phyloP scores from a whole-genome alignment of 306 rosid species.

The Trifolium dubium region DNA sequence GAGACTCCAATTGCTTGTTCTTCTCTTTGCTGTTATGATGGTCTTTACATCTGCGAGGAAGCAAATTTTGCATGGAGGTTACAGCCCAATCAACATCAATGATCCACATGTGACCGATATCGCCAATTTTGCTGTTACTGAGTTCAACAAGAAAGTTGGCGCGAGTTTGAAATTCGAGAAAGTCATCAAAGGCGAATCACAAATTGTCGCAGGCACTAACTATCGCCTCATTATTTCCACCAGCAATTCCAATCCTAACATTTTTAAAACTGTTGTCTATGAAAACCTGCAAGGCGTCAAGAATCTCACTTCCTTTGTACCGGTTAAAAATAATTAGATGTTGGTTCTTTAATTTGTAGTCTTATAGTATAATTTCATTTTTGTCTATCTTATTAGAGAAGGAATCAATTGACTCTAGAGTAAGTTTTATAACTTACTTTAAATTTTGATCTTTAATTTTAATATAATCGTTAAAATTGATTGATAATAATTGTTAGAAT shows the following conservation, averaged over 20 bases:
- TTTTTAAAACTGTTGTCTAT: background rate
- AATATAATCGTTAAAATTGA: too few species aligned
- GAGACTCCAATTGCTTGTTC: background rate
- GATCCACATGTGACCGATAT: slow-evolving; percentile 53
- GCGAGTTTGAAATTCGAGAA: slow-evolving; percentile 31
- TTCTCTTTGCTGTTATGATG: background rate
- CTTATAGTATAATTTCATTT: too few species aligned
- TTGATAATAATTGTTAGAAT: too few species aligned
- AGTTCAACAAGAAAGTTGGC: slow-evolving; percentile 42
- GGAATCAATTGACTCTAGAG: too few species aligned
- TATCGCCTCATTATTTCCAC: slow-evolving; percentile 45
- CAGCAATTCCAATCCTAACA: background rate
- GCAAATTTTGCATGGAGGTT: background rate
- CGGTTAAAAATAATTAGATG: too few species aligned
- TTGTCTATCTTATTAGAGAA: too few species aligned
- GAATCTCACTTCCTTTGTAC: background rate
- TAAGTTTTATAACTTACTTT: too few species aligned
- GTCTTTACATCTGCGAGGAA: background rate
- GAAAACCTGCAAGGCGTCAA: background rate
- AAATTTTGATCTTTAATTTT: too few species aligned
- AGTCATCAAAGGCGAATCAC: slow-evolving; percentile 47
- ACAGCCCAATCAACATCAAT: background rate
- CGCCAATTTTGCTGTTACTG: slow-evolving; percentile 50
- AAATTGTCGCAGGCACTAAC: slow-evolving; percentile 41
- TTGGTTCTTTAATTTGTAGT: too few species aligned